Percentiles rank a stretch among this genome's conserved stretches.
phyloP scores from a whole-genome alignment of 495 filamentous ascomycete genomes.

The Filosporella fistucella region DNA sequence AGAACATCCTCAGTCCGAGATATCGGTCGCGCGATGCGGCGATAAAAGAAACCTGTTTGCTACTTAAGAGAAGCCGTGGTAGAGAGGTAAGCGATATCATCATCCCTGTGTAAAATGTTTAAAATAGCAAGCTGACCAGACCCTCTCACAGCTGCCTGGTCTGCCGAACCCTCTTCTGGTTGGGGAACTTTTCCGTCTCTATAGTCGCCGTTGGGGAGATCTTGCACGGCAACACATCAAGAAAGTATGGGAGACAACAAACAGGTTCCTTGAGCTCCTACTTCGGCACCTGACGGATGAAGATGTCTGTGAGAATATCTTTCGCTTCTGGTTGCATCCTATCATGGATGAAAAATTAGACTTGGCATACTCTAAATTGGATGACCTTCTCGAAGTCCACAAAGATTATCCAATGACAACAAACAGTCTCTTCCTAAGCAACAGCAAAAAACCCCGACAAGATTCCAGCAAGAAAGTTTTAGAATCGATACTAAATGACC shows the following conservation, averaged over 20 bases:
- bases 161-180: conserved; percentile 29
- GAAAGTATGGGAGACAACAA: conserved; percentile 20
- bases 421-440: conserved; percentile 23
- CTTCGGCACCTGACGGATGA: conserved; percentile 26
- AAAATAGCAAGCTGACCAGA: not conserved
- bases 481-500: conserved; percentile 1
- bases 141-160: conserved; percentile 25
- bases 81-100: conserved; percentile 8
- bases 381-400: conserved; percentile 35
- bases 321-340: conserved; percentile 28
- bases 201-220: conserved; percentile 27
- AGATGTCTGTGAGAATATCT: conserved; percentile 23
- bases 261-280: conserved; percentile 28
- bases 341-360: conserved; percentile 30
- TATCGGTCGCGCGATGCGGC: conserved; percentile 9
- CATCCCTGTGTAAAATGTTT: not conserved
- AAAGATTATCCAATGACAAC: conserved; percentile 25
- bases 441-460: conserved; percentile 3
- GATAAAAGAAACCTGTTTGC: conserved; percentile 7
- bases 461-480: not conserved
- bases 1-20: not conserved
- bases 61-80: conserved; percentile 13
- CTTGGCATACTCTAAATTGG: conserved; percentile 27
- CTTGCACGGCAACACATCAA: conserved; percentile 27
- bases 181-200: conserved; percentile 30